Percentiles rank a stretch among this genome's conserved stretches.
Conservation (phyloP, 2,329 filamentous ascomycete genomes). For the Orbilia ellipsospora region DNA sequence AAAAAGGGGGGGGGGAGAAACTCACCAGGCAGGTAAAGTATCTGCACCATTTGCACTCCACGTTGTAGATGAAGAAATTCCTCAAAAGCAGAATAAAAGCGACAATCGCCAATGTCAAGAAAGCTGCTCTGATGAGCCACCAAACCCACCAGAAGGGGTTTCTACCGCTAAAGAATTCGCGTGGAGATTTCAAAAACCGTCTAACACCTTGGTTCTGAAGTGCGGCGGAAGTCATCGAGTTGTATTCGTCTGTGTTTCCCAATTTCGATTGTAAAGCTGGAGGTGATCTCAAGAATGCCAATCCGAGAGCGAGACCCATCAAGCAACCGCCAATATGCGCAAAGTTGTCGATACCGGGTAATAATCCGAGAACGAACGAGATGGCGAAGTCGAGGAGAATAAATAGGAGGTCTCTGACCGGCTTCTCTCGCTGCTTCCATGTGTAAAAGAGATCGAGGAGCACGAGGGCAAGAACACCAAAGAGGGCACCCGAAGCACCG, state of each 20-base stretch:
- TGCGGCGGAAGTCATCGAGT: conserved; percentile 71
- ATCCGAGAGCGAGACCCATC: conserved; percentile 86
- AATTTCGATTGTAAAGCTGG: conserved; percentile 80
- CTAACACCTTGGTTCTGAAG: conserved; percentile 57
- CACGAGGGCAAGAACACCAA: conserved; percentile 88
- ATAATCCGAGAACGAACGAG: conserved; percentile 88
- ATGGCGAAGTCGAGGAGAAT: conserved; percentile 86
- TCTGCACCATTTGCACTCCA: conserved; percentile 90
- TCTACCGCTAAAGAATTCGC: conserved; percentile 88
- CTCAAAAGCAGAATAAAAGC: conserved; percentile 87
- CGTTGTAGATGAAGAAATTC: conserved; percentile 86
- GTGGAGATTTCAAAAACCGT: conserved; percentile 71
- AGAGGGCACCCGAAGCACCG: conserved; percentile 88
- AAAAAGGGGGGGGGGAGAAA: conserved; percentile 59
- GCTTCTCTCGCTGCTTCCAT: conserved; percentile 81
- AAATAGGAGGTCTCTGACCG: conserved; percentile 85
- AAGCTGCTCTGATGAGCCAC: conserved; percentile 87
- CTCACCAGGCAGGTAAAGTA: conserved; percentile 91
- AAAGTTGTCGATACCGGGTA: conserved; percentile 96
- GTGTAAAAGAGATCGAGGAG: conserved; percentile 92
- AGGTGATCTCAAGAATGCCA: conserved; percentile 89
- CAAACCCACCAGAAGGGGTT: conserved; percentile 97
- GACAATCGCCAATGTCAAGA: conserved; percentile 81
- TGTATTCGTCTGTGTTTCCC: conserved; percentile 75
- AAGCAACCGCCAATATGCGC: conserved; percentile 95